Evolutionary conservation across 163 green algal genomes (phyloP).

Genomic region (Trebouxiophyceae sp.): DNA sequence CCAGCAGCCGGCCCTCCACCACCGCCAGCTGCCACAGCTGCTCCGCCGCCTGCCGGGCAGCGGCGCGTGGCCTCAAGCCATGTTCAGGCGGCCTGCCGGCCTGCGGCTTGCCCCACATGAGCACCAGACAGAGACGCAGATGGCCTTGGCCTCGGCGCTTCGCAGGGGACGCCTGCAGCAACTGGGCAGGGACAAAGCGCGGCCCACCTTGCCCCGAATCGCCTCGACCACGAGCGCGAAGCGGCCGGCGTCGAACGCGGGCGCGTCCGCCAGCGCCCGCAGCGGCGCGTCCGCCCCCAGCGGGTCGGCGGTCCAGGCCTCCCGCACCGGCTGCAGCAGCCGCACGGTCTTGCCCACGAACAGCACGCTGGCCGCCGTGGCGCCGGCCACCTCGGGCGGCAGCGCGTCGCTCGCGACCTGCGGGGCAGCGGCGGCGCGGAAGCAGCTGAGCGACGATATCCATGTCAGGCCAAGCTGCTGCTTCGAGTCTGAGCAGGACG

Average conservation of each 20-base stretch:
- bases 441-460: too few species aligned
- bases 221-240: background rate
- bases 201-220: background rate
- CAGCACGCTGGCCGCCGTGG: slow-evolving; percentile 48
- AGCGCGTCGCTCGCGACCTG: slow-evolving; percentile 44
- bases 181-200: background rate
- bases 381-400: slow-evolving; percentile 41
- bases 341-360: slow-evolving; percentile 74
- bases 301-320: background rate
- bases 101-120: too few species aligned
- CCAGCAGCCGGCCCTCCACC: slow-evolving; percentile 46
- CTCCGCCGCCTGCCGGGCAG: slow-evolving; percentile 54
- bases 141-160: too few species aligned
- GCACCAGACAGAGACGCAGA: too few species aligned
- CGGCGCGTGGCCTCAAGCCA: too few species aligned
- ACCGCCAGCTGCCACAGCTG: slow-evolving; percentile 72
- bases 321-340: slow-evolving; percentile 15
- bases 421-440: too few species aligned
- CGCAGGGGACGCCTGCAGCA: too few species aligned
- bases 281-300: background rate
- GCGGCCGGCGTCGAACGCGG: background rate
- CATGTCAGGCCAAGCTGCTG: too few species aligned
- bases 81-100: too few species aligned
- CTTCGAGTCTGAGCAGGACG: too few species aligned
- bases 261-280: background rate